Evolutionary conservation across 2,329 filamentous ascomycete genomes (phyloP).

Genomic region (Pseudopyricularia javanii): DNA sequence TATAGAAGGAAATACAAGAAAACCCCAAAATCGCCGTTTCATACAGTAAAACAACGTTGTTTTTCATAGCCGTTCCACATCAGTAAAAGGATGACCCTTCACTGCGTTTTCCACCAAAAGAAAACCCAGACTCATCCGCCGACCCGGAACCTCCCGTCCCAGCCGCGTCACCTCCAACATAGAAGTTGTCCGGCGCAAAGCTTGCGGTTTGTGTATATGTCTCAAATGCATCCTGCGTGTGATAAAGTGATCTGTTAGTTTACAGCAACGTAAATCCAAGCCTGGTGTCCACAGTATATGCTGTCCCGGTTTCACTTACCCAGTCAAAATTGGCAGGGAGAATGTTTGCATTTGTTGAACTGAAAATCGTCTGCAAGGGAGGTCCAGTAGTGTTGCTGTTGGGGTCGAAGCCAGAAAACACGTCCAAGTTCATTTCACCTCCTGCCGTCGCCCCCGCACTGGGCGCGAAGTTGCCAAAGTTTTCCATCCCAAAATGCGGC

Average conservation of each 20-base stretch:
- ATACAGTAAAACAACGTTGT: too few species aligned
- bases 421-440: constrained; percentile 8
- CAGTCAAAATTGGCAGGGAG: constrained; percentile 43
- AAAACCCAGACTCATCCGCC: not conserved
- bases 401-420: constrained; percentile 23
- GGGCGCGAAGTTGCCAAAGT: not conserved
- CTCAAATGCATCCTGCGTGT: constrained; percentile 38
- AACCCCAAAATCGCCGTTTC: too few species aligned
- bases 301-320: constrained; percentile 25
- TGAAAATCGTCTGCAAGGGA: constrained; percentile 41
- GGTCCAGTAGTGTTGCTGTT: constrained; percentile 24
- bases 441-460: not conserved
- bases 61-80: too few species aligned
- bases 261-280: not conserved
- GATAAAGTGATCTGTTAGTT: constrained; percentile 9
- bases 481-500: constrained; percentile 24
- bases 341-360: constrained; percentile 28
- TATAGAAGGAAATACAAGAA: too few species aligned
- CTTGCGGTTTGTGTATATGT: constrained; percentile 42
- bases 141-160: not conserved
- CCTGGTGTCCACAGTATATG: not conserved
- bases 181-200: constrained; percentile 39
- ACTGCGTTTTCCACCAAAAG: constrained; percentile 2
- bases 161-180: constrained; percentile 25
- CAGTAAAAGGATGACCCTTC: too few species aligned